These are phyloP conservation scores for Posidonia australis DNA, from an alignment of 106 monocot species.

Conservation along the genomic window DNA sequence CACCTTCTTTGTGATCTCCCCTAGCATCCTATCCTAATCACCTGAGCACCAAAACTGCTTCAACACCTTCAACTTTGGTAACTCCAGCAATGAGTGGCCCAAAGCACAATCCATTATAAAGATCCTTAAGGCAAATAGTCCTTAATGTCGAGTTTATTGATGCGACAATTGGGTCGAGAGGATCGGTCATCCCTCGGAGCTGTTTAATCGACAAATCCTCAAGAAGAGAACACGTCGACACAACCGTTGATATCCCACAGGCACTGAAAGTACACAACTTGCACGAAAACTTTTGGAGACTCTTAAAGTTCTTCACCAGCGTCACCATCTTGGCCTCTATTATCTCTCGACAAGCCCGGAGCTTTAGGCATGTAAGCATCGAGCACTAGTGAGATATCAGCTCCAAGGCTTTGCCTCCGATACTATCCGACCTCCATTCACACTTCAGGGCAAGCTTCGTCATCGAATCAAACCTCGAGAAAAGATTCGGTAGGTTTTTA, in stretches of 20 bases:
- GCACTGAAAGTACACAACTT: conserved; percentile 57
- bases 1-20: conserved; percentile 25
- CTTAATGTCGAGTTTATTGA: conserved; percentile 23
- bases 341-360: conserved; percentile 52
- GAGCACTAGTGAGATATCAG: conserved; percentile 34
- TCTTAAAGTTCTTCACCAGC: conserved; percentile 31
- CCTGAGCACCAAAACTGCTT: conserved; percentile 60
- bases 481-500: conserved; percentile 26
- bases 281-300: conserved; percentile 58
- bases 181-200: conserved; percentile 35
- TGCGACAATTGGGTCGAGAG: neutral
- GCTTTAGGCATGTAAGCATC: conserved; percentile 49
- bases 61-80: conserved; percentile 39
- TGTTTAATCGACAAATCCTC: conserved; percentile 73
- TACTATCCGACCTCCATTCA: conserved; percentile 46
- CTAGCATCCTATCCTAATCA: conserved; percentile 56
- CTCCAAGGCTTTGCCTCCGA: conserved; percentile 43
- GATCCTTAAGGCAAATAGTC: conserved; percentile 53
- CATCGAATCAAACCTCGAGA: conserved; percentile 49
- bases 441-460: conserved; percentile 61
- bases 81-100: conserved; percentile 32
- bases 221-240: conserved; percentile 31
- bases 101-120: conserved; percentile 71
- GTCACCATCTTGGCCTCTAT: conserved; percentile 39
- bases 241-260: conserved; percentile 46